Evolutionary conservation across 2,329 filamentous ascomycete genomes (phyloP).

Genomic region (Aspergillus amoenus): DNA sequence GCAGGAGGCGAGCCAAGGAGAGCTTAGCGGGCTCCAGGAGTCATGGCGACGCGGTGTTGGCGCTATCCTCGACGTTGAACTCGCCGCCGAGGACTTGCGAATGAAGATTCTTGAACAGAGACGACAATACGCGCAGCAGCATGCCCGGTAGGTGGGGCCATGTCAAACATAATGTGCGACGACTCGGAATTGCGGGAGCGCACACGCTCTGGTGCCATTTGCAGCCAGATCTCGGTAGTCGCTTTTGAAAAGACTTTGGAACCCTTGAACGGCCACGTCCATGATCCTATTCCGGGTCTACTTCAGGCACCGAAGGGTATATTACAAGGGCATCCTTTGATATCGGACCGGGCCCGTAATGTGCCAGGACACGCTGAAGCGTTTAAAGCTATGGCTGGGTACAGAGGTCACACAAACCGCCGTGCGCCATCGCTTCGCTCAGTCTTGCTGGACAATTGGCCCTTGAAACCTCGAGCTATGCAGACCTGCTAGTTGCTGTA

Average conservation of each 20-base stretch:
- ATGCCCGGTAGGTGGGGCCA: slow-evolving; percentile 24
- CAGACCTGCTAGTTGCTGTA: background rate
- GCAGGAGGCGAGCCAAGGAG: slow-evolving; percentile 70
- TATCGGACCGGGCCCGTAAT: background rate
- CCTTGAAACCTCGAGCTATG: background rate
- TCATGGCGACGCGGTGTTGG: slow-evolving; percentile 78
- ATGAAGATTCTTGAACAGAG: slow-evolving; percentile 66
- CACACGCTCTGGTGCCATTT: background rate
- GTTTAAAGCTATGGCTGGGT: background rate
- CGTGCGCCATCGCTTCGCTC: background rate
- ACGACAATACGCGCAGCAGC: slow-evolving; percentile 37
- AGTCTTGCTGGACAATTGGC: background rate
- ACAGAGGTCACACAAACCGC: background rate
- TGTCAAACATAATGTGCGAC: background rate
- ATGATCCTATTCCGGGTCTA: background rate
- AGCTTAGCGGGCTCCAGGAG: slow-evolving; percentile 72
- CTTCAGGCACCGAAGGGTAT: background rate
- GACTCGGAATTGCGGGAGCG: background rate
- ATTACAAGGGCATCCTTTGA: background rate
- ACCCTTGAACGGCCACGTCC: background rate
- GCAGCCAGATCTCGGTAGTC: background rate
- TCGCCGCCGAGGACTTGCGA: slow-evolving; percentile 73
- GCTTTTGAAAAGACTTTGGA: background rate
- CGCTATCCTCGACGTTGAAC: slow-evolving; percentile 79
- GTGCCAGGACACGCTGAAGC: background rate